Base-by-base conservation (phyloP, 78 protist species). In the Bodo saltans region DNA sequence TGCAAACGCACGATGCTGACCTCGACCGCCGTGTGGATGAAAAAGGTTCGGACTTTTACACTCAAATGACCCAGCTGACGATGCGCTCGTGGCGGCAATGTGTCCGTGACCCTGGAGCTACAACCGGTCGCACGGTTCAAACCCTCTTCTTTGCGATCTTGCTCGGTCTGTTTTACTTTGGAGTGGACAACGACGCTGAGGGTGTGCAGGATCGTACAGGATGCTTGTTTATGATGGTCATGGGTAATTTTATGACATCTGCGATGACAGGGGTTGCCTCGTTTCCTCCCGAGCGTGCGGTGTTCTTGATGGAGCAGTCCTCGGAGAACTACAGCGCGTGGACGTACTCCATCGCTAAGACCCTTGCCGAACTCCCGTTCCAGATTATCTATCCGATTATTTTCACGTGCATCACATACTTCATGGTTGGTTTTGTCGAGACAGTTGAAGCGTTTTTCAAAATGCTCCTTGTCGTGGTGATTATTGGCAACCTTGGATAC, bases 311-410 rank as follows among this genome's bases (percentile, higher is more conserved):
- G 68, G 91, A 88, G 71, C 78, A 83, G 21, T 37, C 42, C 40
- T 17, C 79, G 33, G 71, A 80, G 33, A 3, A 70, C 11, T 88
- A 88, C 74, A 72, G 68, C 68, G 32, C 70, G 21, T 4, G 70
- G 27, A 73, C 85, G 42, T 88, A 83, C 78, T 88, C 78, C 41
- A 47, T 34, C n/a, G 40, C 87, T 68, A 88, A 88, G 80, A 40
- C 42, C 1, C 26, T 88, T 28, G 30, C 78, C 0, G 87, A 81
- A 26, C 26, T 78, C 1, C 91, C 91, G 8, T 35, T 84, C 40
- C 1, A 25, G 27, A 28, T 88, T 33, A 32, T 84, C 42, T 8
- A 70, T 32, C 85, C 88, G 38, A 26, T 68, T 33, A 32, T 88
- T 28, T 88, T 29, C 29, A 1, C 80, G 33, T 41, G n/a, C 39